Evolutionary conservation across 495 filamentous ascomycete species (phyloP), one percentile per base, ranked within the genome.

Genomic region (Cryomyces minteri): DNA sequence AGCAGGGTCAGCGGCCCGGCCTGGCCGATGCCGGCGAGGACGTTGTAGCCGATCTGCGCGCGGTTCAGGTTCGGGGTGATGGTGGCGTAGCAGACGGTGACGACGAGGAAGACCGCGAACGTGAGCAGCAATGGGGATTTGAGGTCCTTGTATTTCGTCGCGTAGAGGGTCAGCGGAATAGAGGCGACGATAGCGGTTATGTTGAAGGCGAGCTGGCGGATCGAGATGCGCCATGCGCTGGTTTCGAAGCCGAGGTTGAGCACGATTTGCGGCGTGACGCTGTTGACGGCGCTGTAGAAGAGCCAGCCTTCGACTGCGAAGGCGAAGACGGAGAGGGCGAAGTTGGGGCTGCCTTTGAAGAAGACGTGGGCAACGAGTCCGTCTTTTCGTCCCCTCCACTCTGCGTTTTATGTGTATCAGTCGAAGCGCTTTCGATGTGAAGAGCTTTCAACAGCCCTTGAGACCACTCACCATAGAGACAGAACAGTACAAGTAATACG

Each of bases 261-360:
- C 9, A 65, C 59, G 41, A 73, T 65, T 44, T 72, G 68, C 4
- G 72, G 71, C 6, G 66, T 67, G 39, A 72, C 57, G 32, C 63
- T 66, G 51, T 73, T 76, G 33, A 76, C 68, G 25, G 70, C 70
- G 43, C 63, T 67, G 51, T 72, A 76, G 50, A 72, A 74, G 43
- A 76, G 68, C 68, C 71, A 76, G 4, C 57, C 69, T 58, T 76
- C 70, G 32, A 73, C 69, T 4, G 65, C 70, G 49, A 71, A 25
- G 11, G 69, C 69, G 50, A 72, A 73, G 31, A 65, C 56, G 0
- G 72, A 64, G 29, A 72, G 62, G 0, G 59, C 59, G 43, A 75
- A 75, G 48, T 75, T 75, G 14, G 63, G 64, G 31, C 69, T 67
- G 25, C 61, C 51, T 32, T 53, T 52, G 56, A 74, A 75, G 60